phyloP scores from a whole-genome alignment of 169 alveolate species.

The Plasmodium knowlesi region DNA sequence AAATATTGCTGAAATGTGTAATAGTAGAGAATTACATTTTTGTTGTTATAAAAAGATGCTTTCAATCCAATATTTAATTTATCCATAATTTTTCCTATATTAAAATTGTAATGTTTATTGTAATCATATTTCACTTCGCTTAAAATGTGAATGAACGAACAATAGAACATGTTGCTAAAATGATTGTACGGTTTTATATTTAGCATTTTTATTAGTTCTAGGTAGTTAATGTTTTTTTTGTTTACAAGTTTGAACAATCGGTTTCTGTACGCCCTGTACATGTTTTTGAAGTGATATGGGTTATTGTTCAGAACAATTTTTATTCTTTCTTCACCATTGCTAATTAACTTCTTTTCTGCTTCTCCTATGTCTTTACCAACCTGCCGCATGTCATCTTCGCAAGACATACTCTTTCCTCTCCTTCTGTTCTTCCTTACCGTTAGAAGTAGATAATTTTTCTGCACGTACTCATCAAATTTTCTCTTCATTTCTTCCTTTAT shows the following conservation, averaged over 20 bases:
- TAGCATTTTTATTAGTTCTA: conserved; percentile 25
- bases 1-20: conserved; percentile 61
- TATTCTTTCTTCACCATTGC: not conserved
- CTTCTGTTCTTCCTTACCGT: not conserved
- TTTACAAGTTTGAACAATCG: conserved; percentile 14
- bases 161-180: conserved; percentile 50
- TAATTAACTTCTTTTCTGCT: not conserved
- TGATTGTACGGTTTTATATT: conserved; percentile 29
- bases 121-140: conserved; percentile 70
- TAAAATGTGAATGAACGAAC: conserved; percentile 35
- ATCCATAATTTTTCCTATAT: conserved; percentile 52
- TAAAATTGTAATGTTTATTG: conserved; percentile 45
- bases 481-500: conserved; percentile 22
- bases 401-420: not conserved
- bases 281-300: conserved; percentile 32
- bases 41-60: conserved; percentile 70
- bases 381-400: not conserved
- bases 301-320: conserved; percentile 29
- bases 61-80: conserved; percentile 66
- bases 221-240: conserved; percentile 37
- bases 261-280: conserved; percentile 16
- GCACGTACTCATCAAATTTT: not conserved
- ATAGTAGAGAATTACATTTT: conserved; percentile 52
- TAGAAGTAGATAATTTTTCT: conserved; percentile 13
- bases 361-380: not conserved